Conservation (phyloP, 352 stramenopile genomes). For the Globisporangium nodosum region DNA sequence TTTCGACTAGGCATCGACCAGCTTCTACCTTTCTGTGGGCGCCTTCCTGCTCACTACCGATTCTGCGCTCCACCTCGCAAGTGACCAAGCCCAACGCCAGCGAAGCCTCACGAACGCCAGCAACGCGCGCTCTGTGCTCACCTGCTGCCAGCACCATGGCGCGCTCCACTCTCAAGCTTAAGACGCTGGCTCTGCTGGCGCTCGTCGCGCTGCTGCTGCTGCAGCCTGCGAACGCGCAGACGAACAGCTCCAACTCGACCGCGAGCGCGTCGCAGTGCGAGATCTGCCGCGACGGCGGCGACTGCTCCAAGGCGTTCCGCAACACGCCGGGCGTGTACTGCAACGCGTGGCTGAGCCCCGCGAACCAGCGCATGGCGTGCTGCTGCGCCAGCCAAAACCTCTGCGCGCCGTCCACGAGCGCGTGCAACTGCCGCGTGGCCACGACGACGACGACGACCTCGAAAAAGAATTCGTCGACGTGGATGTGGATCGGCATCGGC, state of each 20-base stretch:
- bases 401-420: constrained; percentile 25
- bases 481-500: constrained; percentile 21
- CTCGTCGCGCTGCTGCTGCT: constrained; percentile 2
- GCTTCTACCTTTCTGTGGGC: too few species aligned
- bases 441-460: neutral
- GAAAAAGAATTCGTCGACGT: constrained; percentile 11
- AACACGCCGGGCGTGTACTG: constrained; percentile 39
- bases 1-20: too few species aligned
- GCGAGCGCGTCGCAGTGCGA: constrained; percentile 27
- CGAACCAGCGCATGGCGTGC: constrained; percentile 28
- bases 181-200: neutral
- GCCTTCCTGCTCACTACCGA: neutral
- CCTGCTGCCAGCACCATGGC: neutral
- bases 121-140: neutral
- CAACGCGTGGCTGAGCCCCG: constrained; percentile 39
- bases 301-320: constrained; percentile 43
- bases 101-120: too few species aligned
- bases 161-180: neutral
- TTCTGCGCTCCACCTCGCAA: neutral
- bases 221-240: neutral
- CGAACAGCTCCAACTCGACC: constrained; percentile 3
- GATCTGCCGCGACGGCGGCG: constrained; percentile 36
- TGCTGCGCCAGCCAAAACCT: constrained; percentile 37
- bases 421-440: constrained; percentile 29
- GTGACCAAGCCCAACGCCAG: neutral